Conservation (phyloP, 2,329 filamentous ascomycete genomes). For the Aspergillus novofumigatus region DNA sequence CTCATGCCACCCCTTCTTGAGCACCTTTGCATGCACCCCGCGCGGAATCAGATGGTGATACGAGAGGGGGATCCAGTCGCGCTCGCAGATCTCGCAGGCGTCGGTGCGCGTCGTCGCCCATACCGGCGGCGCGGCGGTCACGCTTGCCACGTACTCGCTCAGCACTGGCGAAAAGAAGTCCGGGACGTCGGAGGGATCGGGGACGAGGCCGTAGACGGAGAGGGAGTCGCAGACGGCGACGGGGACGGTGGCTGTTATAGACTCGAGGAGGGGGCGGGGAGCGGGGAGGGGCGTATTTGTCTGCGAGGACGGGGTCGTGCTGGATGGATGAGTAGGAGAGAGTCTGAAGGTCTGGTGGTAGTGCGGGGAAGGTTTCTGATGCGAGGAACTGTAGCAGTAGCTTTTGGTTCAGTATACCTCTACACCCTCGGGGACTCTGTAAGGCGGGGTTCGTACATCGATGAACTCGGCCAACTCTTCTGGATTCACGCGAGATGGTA, state of each 20-base stretch:
- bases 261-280: constrained; percentile 48
- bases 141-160: constrained; percentile 56
- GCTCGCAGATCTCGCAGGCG: constrained; percentile 71
- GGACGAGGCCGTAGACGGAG: constrained; percentile 60
- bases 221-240: constrained; percentile 64
- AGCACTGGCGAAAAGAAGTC: constrained; percentile 62
- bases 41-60: constrained; percentile 87
- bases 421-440: not conserved
- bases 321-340: constrained; percentile 59
- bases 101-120: constrained; percentile 54
- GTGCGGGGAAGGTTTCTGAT: constrained; percentile 60
- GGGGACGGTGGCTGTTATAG: constrained; percentile 53
- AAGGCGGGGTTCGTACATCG: constrained; percentile 46
- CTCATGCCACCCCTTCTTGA: constrained; percentile 75
- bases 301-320: constrained; percentile 47
- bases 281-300: constrained; percentile 53
- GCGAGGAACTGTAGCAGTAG: constrained; percentile 61
- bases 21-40: constrained; percentile 67
- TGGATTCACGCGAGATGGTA: constrained; percentile 39
- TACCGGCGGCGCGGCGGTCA: constrained; percentile 60
- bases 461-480: constrained; percentile 77
- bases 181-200: constrained; percentile 43
- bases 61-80: constrained; percentile 70
- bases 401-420: not conserved
- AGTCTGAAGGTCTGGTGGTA: constrained; percentile 59